Conservation (phyloP, 306 rosid genomes). For the Quercus robur region DNA sequence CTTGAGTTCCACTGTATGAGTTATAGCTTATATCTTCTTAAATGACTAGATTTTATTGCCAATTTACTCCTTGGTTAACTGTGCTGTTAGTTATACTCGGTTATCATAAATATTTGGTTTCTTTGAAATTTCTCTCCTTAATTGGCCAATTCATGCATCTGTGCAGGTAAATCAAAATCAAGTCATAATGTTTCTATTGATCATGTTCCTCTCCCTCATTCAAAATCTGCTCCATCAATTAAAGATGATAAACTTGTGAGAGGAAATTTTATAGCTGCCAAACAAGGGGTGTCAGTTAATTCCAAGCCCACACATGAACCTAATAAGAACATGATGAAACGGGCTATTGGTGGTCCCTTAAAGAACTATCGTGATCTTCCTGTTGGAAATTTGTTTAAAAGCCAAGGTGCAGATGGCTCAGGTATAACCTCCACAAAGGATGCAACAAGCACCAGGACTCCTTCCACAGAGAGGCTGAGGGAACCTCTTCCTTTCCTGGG, state of each 20-base stretch:
- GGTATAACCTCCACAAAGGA: slow-evolving; percentile 61
- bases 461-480: slow-evolving; percentile 50
- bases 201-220: slow-evolving; percentile 26
- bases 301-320: slow-evolving; percentile 13
- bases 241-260: slow-evolving; percentile 12
- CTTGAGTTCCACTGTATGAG: background rate
- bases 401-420: slow-evolving; percentile 68
- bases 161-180: slow-evolving; percentile 50
- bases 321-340: slow-evolving; percentile 25
- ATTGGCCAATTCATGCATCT: slow-evolving; percentile 6
- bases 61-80: slow-evolving; percentile 1
- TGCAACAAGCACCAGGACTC: slow-evolving; percentile 49
- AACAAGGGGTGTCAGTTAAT: slow-evolving; percentile 19
- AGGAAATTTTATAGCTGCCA: slow-evolving; percentile 27
- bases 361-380: slow-evolving; percentile 24
- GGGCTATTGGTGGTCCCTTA: slow-evolving; percentile 20
- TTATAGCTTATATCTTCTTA: slow-evolving; percentile 3
- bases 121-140: background rate
- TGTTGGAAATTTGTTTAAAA: slow-evolving; percentile 31
- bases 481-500: slow-evolving; percentile 61
- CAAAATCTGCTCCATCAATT: slow-evolving; percentile 24
- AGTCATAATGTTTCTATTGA: slow-evolving; percentile 25
- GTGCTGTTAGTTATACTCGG: slow-evolving; percentile 3
- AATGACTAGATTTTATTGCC: background rate
- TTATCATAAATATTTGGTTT: slow-evolving; percentile 3